These are phyloP conservation scores for Pyrenophora seminiperda DNA, from an alignment of 2,329 filamentous ascomycete species.

Conservation along the genomic window DNA sequence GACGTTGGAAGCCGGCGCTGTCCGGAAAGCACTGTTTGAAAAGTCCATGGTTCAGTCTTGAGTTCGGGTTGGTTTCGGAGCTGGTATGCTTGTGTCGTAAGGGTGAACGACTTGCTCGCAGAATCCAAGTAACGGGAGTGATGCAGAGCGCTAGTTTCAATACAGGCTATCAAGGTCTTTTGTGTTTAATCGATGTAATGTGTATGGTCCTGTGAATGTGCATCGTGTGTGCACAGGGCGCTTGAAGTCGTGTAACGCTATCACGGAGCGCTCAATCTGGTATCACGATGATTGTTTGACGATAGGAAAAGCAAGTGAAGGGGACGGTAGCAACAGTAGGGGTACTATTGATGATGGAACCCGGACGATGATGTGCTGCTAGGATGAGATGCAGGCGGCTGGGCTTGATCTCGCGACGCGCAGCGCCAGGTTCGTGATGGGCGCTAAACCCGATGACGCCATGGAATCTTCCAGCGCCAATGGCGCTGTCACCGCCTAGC, in stretches of 20 bases:
- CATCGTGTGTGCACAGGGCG: slow-evolving; percentile 35
- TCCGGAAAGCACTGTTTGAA: slow-evolving; percentile 35
- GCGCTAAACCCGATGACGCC: slow-evolving; percentile 17
- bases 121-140: slow-evolving; percentile 5
- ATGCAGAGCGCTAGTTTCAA: neutral
- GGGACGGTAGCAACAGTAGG: slow-evolving; percentile 21
- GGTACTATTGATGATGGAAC: slow-evolving; percentile 10
- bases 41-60: slow-evolving; percentile 36
- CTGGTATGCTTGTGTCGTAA: slow-evolving; percentile 25
- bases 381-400: slow-evolving; percentile 18
- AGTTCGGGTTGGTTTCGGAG: slow-evolving; percentile 2
- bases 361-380: slow-evolving; percentile 19
- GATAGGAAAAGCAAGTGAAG: slow-evolving; percentile 16
- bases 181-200: slow-evolving; percentile 21
- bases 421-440: slow-evolving; percentile 12
- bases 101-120: neutral
- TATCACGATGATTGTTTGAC: neutral
- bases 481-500: slow-evolving; percentile 1
- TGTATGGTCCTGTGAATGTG: slow-evolving; percentile 23
- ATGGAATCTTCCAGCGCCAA: slow-evolving; percentile 35
- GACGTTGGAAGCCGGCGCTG: slow-evolving; percentile 21
- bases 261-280: slow-evolving; percentile 10
- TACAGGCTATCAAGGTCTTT: slow-evolving; percentile 11
- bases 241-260: slow-evolving; percentile 28
- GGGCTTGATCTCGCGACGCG: slow-evolving; percentile 20